Evolutionary conservation across 2,329 filamentous ascomycete species (phyloP).

Genomic region (Macrophomina phaseolina): DNA sequence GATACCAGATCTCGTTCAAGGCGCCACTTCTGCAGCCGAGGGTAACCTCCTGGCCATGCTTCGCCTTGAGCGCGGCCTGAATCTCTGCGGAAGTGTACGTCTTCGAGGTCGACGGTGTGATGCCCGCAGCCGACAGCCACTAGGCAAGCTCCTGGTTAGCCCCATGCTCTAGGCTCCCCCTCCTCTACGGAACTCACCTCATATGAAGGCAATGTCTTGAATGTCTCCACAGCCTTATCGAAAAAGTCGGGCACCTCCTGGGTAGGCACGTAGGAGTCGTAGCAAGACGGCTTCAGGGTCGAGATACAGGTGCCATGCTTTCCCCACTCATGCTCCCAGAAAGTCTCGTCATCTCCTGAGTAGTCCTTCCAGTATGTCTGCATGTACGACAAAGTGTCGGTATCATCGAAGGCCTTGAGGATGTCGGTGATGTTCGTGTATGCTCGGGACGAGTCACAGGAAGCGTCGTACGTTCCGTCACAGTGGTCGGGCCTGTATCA

Average conservation of each 20-base stretch:
- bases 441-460: constrained; percentile 66
- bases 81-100: constrained; percentile 67
- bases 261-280: constrained; percentile 60
- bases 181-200: constrained; percentile 44
- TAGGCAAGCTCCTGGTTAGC: constrained; percentile 34
- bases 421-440: constrained; percentile 72
- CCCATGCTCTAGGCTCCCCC: neutral
- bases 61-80: constrained; percentile 60
- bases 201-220: constrained; percentile 71
- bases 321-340: constrained; percentile 75
- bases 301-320: constrained; percentile 78
- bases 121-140: constrained; percentile 66
- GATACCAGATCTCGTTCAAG: constrained; percentile 65
- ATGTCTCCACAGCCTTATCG: constrained; percentile 67
- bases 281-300: constrained; percentile 70
- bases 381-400: constrained; percentile 70
- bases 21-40: constrained; percentile 60
- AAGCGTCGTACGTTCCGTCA: constrained; percentile 71
- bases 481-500: constrained; percentile 59
- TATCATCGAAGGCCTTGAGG: constrained; percentile 59
- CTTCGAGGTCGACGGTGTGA: constrained; percentile 57
- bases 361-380: constrained; percentile 74
- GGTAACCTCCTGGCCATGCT: constrained; percentile 61
- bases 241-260: constrained; percentile 75
- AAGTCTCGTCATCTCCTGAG: constrained; percentile 63